Conservation (phyloP, 352 stramenopile genomes). For the Pythium aphanidermatum region DNA sequence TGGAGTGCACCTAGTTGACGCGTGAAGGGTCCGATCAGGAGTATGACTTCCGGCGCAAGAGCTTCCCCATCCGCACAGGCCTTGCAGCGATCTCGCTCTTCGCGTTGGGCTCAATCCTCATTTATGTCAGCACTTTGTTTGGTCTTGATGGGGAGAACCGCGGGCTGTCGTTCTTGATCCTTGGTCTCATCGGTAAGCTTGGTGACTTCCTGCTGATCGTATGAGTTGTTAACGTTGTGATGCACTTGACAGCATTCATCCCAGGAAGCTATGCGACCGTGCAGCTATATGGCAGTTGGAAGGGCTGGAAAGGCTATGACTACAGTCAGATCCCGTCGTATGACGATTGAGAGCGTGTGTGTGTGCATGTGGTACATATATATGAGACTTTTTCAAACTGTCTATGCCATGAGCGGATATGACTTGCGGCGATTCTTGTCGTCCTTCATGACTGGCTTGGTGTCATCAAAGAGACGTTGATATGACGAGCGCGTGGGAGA, state of each 20-base stretch:
- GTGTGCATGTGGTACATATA: not conserved
- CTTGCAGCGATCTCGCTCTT: constrained; percentile 70
- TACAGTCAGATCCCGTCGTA: constrained; percentile 84
- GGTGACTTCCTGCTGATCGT: not conserved
- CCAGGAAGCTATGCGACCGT: constrained; percentile 72
- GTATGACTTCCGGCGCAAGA: constrained; percentile 33
- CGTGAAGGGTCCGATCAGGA: constrained; percentile 5
- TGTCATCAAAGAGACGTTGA: constrained; percentile 7
- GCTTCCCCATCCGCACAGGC: constrained; percentile 70
- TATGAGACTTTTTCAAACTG: not conserved
- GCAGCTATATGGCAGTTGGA: constrained; percentile 76
- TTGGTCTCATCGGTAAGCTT: constrained; percentile 64
- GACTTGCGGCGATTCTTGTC: constrained; percentile 29
- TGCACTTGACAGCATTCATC: constrained; percentile 54
- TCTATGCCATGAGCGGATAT: constrained; percentile 20
- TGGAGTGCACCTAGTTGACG: constrained; percentile 15
- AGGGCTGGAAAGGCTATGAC: constrained; percentile 81
- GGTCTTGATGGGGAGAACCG: constrained; percentile 68
- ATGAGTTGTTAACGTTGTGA: not conserved
- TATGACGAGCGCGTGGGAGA: constrained; percentile 25
- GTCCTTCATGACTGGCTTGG: constrained; percentile 1
- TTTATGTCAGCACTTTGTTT: constrained; percentile 71
- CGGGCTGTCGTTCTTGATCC: constrained; percentile 69
- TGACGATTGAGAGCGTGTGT: constrained; percentile 40
- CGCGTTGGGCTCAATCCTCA: constrained; percentile 56